A percentile compares a stretch with the other conserved stretches of the same genome.
Evolutionary conservation across 495 filamentous ascomycete species (phyloP).

Genomic region (Hyaloscypha variabilis): DNA sequence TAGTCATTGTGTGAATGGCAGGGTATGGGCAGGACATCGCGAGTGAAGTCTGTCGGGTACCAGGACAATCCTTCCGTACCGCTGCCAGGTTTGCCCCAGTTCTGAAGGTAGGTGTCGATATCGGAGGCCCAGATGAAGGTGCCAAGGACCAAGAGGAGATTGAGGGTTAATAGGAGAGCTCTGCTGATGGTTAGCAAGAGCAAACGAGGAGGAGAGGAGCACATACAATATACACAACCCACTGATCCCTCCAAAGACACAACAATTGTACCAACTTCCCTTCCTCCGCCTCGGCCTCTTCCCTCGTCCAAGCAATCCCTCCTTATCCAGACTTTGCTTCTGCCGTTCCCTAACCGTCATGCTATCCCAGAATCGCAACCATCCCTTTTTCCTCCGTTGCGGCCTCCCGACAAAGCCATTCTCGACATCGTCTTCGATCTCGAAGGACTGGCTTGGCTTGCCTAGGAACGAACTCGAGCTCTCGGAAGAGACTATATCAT

Average conservation of each 20-base stretch:
- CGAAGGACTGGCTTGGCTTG: background rate
- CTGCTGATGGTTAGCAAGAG: slow-evolving; percentile 18
- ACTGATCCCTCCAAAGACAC: slow-evolving; percentile 32
- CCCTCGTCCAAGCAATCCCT: slow-evolving; percentile 5
- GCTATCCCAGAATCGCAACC: background rate
- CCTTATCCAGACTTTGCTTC: slow-evolving; percentile 11
- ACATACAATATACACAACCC: slow-evolving; percentile 40
- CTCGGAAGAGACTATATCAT: background rate
- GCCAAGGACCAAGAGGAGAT: slow-evolving; percentile 52
- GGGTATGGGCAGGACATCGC: slow-evolving; percentile 66
- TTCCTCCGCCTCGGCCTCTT: slow-evolving; percentile 17
- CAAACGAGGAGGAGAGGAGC: background rate
- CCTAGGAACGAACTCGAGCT: background rate
- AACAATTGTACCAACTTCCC: slow-evolving; percentile 30
- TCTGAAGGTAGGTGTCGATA: slow-evolving; percentile 52
- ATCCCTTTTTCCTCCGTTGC: slow-evolving; percentile 1
- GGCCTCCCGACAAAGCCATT: slow-evolving; percentile 4
- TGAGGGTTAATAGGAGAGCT: slow-evolving; percentile 43
- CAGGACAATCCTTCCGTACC: slow-evolving; percentile 51
- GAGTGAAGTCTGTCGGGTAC: slow-evolving; percentile 76
- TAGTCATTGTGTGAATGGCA: slow-evolving; percentile 93
- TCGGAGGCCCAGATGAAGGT: slow-evolving; percentile 60
- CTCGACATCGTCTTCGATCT: slow-evolving; percentile 9
- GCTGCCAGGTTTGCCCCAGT: slow-evolving; percentile 53
- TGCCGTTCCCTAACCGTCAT: slow-evolving; percentile 17